Conservation (phyloP, 2,329 filamentous ascomycete species). For the Fusarium goolgardi region DNA sequence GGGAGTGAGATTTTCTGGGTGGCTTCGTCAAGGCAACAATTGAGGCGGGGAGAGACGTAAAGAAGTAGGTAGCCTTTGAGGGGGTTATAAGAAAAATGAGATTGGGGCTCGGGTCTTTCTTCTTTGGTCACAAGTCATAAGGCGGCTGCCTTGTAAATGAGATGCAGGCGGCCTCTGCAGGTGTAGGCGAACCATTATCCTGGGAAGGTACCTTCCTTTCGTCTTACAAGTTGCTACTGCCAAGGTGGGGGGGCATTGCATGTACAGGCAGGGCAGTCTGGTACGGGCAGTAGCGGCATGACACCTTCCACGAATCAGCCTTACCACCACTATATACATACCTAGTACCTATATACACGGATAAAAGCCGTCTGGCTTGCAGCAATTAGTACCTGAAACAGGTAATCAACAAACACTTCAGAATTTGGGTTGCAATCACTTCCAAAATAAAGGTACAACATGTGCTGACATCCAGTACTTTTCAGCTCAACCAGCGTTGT, state of each 20-base stretch:
- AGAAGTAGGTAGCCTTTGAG: neutral
- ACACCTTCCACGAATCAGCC: conserved; percentile 7
- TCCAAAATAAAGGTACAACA: neutral
- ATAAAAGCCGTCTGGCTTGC: neutral
- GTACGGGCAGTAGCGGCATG: neutral
- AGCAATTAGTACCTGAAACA: neutral
- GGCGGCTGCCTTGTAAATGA: conserved; percentile 14
- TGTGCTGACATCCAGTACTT: conserved; percentile 2
- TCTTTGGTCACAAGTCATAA: conserved; percentile 13
- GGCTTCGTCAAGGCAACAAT: conserved; percentile 26
- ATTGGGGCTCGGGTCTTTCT: conserved; percentile 17
- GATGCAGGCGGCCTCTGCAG: conserved; percentile 15
- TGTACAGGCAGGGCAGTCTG: neutral
- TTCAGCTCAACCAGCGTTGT: neutral
- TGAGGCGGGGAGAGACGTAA: neutral
- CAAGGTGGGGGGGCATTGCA: neutral
- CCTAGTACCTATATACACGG: neutral
- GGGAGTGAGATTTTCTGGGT: neutral
- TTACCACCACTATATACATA: neutral
- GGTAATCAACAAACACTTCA: neutral
- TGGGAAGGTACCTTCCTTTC: neutral
- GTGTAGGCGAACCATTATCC: conserved; percentile 17
- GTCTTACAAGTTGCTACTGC: neutral
- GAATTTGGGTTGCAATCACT: neutral
- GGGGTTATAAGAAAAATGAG: conserved; percentile 19